Conservation (phyloP, 1,284 basidiomycete species). For the Dichomitus squalens region DNA sequence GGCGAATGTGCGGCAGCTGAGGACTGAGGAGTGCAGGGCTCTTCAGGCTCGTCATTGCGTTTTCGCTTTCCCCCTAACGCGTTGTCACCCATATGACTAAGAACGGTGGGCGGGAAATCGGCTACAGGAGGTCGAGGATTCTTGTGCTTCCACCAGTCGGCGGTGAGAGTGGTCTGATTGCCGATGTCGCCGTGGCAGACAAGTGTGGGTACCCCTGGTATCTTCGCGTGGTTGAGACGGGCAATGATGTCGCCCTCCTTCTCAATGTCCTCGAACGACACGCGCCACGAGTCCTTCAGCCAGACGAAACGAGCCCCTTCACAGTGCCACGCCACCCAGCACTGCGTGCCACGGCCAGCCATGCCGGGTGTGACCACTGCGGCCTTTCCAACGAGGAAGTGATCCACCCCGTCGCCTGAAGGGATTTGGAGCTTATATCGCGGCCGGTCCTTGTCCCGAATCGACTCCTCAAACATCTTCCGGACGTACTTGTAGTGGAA, state of each 20-base stretch:
- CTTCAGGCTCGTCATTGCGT: no score
- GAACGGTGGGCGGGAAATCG: no score
- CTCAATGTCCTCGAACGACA: background rate
- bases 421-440: conserved; percentile 7
- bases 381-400: background rate
- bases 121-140: no score
- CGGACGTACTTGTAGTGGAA: no score
- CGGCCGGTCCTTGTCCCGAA: no score
- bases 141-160: background rate
- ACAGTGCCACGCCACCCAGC: background rate
- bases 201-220: background rate
- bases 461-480: no score
- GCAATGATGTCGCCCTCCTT: background rate
- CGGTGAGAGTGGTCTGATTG: background rate
- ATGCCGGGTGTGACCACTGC: background rate
- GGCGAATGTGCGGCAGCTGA: no score
- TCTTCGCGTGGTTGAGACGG: background rate
- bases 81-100: no score
- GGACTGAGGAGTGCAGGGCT: no score
- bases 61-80: no score
- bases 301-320: background rate
- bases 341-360: background rate
- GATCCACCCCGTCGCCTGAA: no score
- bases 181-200: background rate
- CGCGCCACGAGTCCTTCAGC: conserved; percentile 8